Evolutionary conservation across 177 flowering plant species (phyloP).

Genomic region (Vitis hybrid): DNA sequence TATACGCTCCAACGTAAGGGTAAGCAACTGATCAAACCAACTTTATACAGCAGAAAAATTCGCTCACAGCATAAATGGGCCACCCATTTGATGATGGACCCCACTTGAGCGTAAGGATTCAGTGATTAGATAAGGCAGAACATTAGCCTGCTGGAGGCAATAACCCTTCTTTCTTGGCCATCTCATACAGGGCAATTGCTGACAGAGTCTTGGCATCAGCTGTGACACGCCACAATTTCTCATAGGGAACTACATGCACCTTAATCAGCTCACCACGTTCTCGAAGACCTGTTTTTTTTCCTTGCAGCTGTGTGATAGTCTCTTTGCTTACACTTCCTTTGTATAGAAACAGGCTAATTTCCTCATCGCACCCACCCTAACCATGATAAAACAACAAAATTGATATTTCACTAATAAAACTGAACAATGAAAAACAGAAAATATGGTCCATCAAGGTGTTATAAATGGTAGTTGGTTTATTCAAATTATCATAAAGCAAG

Average conservation of each 20-base stretch:
- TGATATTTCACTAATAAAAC: background rate
- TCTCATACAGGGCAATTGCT: constrained; percentile 83
- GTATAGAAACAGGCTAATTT: constrained; percentile 68
- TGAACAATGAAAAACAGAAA: background rate
- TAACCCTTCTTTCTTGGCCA: constrained; percentile 74
- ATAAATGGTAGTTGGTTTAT: too few relatives aligned
- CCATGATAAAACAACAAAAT: constrained; percentile 8
- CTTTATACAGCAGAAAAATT: too few relatives aligned
- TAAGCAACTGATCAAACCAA: too few relatives aligned
- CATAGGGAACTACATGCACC: constrained; percentile 79
- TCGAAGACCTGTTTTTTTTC: constrained; percentile 80
- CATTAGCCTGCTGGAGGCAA: constrained; percentile 28
- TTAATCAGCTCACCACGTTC: constrained; percentile 94
- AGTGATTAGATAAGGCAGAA: background rate
- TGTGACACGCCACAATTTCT: constrained; percentile 78
- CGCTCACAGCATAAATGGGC: too few relatives aligned
- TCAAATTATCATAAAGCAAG: too few relatives aligned
- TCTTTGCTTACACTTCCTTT: constrained; percentile 58
- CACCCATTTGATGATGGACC: too few relatives aligned
- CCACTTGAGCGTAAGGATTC: background rate
- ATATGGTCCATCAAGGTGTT: background rate
- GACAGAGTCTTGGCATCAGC: constrained; percentile 75
- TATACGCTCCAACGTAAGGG: too few relatives aligned
- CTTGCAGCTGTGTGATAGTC: constrained; percentile 62
- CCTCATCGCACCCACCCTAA: constrained; percentile 98